Evolutionary conservation across 768 basidiomycete genomes (phyloP).

Genomic region (Russula emetica): DNA sequence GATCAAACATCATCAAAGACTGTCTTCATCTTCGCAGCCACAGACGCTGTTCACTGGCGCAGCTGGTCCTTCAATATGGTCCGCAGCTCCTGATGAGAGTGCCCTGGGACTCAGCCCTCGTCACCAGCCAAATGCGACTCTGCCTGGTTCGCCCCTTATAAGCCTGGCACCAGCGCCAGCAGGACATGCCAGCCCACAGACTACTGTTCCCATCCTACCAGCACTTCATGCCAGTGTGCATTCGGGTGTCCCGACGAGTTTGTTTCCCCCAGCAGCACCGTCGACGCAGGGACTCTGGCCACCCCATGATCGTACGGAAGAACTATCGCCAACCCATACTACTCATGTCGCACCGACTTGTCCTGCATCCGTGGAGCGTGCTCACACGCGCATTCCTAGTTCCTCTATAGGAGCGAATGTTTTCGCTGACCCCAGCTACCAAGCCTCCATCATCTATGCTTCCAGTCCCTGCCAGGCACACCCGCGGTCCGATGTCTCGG

Average conservation of each 20-base stretch:
- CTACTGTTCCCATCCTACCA: neutral
- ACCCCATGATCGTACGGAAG: conserved; percentile 13
- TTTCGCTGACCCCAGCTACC: conserved; percentile 5
- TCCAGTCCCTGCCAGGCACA: conserved; percentile 18
- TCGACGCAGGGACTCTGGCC: conserved; percentile 20
- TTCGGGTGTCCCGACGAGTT: neutral
- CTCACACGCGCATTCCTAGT: conserved; percentile 5
- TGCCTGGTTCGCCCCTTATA: conserved; percentile 10
- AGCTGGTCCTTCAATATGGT: conserved; percentile 60
- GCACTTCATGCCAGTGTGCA: neutral
- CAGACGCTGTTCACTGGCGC: conserved; percentile 47
- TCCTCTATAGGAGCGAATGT: conserved; percentile 5
- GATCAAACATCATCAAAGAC: conserved; percentile 24
- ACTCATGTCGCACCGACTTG: neutral
- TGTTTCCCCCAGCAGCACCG: conserved; percentile 5
- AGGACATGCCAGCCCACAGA: conserved; percentile 11
- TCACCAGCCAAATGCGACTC: conserved; percentile 6
- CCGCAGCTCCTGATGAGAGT: conserved; percentile 49
- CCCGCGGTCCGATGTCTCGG: neutral
- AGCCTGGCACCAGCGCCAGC: conserved; percentile 6
- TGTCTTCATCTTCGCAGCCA: conserved; percentile 38
- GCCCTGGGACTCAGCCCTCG: conserved; percentile 25
- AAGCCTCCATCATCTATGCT: conserved; percentile 18
- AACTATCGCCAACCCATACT: conserved; percentile 6
- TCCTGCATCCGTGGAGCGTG: conserved; percentile 10